Conservation (phyloP, 129 eudicot species). For the carrot (Daucus carota) region DH1_v3.0 NC_030389.2:38177501-38178000, state of each 20-base stretch:
- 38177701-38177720: background rate
- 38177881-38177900: slow-evolving; percentile 94
- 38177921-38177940: slow-evolving; percentile 96
- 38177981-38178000: background rate
- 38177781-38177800: background rate
- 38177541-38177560: too few species aligned
- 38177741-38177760: background rate
- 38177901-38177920: slow-evolving; percentile 67
- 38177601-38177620: background rate
- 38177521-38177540: background rate
- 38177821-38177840: slow-evolving; percentile 4
- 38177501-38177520: background rate
- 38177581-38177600: background rate
- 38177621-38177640: background rate
- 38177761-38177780: background rate
- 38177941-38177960: slow-evolving; percentile 54
- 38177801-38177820: background rate
- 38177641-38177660: background rate
- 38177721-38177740: background rate
- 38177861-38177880: slow-evolving; percentile 95
- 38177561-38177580: background rate
- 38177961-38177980: background rate
- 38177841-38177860: slow-evolving; percentile 95
- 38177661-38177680: background rate
- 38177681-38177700: background rate